Evolutionary conservation across 2,329 filamentous ascomycete genomes (phyloP), one percentile per base, ranked within the genome.

Genomic region (Apiospora pterosperma): DNA sequence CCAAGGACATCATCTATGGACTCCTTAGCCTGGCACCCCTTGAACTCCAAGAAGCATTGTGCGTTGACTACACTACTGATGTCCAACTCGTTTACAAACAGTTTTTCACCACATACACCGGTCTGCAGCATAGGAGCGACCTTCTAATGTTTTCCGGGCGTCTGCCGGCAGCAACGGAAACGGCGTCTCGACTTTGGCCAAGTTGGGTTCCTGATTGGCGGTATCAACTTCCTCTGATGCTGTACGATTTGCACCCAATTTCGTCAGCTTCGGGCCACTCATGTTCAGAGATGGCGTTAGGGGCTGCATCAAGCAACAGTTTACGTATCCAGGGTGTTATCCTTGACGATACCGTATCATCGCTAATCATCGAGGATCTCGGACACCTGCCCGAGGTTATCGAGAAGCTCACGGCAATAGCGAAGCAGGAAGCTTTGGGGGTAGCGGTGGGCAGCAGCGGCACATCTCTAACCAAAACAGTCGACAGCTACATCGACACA

Each of bases 171-270:
- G 5, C 25, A 19, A 2, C 25, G 4, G 25, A 52, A 19, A 19
- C 14, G 2, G 10, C 12, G 1, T 52, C 25, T 10, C 14, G 19
- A 8, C 25, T 31, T n/a, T 55, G 48, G 48, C 48, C 48, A 19
- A 55, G 25, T 34, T 55, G 48, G 48, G 4, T 55, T 34, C 25
- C 28, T 34, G 48, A 55, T 4, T 55, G 48, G 48, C 48, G 48
- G 16, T 1, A 7, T 19, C 1, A 3, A 3, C 19, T 2, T 7
- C 3, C 4, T 2, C 1, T 8, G 0, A 31, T 25, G 44, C 16
- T 4, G 16, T 19, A 7, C 25, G 3, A 39, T 3, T 31, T 8
- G 0, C 2, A n/a, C 38, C 6, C 1, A 41, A 2, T 41, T 31
- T 11, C 25, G 6, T 34, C 14, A 19, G 48, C 48, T 5, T 7